Evolutionary conservation across 257 asterid species (phyloP).

Genomic region (Plectranthus barbatus): DNA sequence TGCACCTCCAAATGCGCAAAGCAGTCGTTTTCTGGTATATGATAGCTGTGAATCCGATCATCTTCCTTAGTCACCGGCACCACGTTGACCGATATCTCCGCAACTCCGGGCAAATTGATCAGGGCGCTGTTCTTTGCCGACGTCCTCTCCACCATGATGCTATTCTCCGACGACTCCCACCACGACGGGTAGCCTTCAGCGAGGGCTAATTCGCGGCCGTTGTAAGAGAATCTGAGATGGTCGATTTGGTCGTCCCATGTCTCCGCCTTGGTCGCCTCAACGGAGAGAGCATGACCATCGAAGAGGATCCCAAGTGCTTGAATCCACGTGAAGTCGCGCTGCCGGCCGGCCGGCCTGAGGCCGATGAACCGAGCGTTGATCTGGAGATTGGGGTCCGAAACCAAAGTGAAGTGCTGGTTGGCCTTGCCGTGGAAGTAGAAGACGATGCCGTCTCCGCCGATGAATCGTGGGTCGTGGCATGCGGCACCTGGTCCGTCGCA

Average conservation of each 20-base stretch:
- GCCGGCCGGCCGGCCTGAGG: constrained; percentile 36
- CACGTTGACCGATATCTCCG: constrained; percentile 35
- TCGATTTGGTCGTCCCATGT: constrained; percentile 36
- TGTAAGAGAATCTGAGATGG: constrained; percentile 32
- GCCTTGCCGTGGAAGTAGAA: constrained; percentile 56
- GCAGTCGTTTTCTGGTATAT: too few species aligned
- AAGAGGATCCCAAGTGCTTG: constrained; percentile 48
- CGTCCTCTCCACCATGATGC: constrained; percentile 24
- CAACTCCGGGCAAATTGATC: constrained; percentile 24
- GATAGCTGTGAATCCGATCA: constrained; percentile 34
- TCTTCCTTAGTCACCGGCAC: constrained; percentile 54
- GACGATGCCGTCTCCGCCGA: constrained; percentile 56
- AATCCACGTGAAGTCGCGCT: constrained; percentile 60
- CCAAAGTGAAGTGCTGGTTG: constrained; percentile 38
- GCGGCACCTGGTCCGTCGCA: constrained; percentile 60
- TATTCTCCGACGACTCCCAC: constrained; percentile 27
- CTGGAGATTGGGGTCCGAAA: constrained; percentile 45
- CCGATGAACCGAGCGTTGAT: constrained; percentile 66
- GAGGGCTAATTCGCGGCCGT: constrained; percentile 20
- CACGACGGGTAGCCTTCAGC: constrained; percentile 15
- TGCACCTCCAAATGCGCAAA: too few species aligned
- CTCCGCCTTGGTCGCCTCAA: constrained; percentile 39
- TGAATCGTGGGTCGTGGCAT: constrained; percentile 60
- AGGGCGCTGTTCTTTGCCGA: too few species aligned
- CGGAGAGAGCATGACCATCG: constrained; percentile 27